phyloP scores from a whole-genome alignment of 1,284 basidiomycete species.

The Tilletiaria anomala region DNA sequence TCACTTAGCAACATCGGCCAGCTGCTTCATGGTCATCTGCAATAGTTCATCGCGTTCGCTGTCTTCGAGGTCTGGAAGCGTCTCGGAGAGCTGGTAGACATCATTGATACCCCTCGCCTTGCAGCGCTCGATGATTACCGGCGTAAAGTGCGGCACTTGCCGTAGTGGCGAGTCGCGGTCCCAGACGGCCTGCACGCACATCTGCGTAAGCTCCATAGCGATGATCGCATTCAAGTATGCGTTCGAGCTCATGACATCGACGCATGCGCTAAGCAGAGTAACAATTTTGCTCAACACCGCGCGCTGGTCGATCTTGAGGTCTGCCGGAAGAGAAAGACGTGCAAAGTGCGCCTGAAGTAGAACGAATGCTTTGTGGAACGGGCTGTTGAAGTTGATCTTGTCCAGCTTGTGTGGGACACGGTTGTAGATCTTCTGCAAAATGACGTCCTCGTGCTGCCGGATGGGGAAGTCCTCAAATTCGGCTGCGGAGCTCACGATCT shows the following conservation, averaged over 20 bases:
- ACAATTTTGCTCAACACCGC: slow-evolving; percentile 76
- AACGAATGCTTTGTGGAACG: slow-evolving; percentile 95
- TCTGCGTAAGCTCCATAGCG: slow-evolving; percentile 98
- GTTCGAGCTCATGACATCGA: slow-evolving; percentile 95
- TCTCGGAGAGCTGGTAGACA: slow-evolving; percentile 27
- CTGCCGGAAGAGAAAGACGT: slow-evolving; percentile 73
- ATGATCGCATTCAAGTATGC: slow-evolving; percentile 85
- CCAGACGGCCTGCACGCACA: slow-evolving; percentile 98
- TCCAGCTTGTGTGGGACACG: slow-evolving; percentile 89
- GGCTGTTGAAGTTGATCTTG: slow-evolving; percentile 71
- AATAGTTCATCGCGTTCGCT: slow-evolving; percentile 51
- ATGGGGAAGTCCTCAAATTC: slow-evolving; percentile 94
- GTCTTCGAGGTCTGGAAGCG: slow-evolving; percentile 25
- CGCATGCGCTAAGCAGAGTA: slow-evolving; percentile 55
- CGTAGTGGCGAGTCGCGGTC: slow-evolving; percentile 61
- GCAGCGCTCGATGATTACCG: slow-evolving; percentile 60
- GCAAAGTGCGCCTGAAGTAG: slow-evolving; percentile 94
- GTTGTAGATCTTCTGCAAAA: slow-evolving; percentile 65
- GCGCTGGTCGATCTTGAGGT: slow-evolving; percentile 79
- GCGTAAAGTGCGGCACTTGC: slow-evolving; percentile 88
- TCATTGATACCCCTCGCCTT: slow-evolving; percentile 42
- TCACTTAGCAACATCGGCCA: slow-evolving; percentile 41
- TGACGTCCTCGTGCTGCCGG: slow-evolving; percentile 48
- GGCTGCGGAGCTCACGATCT: slow-evolving; percentile 87
- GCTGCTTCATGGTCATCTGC: slow-evolving; percentile 65